Evolutionary conservation across 495 filamentous ascomycete genomes (phyloP), one percentile per base, ranked within the genome.

Genomic region (Podospora appendiculata): DNA sequence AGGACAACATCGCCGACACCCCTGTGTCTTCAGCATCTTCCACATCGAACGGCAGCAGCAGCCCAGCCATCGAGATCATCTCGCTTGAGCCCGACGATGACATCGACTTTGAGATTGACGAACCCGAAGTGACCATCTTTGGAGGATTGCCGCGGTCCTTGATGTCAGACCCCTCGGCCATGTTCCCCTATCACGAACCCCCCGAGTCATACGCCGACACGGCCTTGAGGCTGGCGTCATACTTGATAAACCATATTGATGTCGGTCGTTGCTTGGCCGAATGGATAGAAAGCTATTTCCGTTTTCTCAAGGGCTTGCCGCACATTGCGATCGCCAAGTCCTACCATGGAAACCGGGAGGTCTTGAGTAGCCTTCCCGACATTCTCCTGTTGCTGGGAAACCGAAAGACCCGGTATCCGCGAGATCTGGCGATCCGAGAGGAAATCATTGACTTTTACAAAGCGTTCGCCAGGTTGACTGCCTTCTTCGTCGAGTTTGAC

Each of bases 211-310:
- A 60, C 42, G 57, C 69, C 1, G 71, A 76, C 0, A 69, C 67
- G 6, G 53, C 70, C 14, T 33, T 25, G 45, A 63, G 69, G 19
- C 50, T 75, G 6, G 33, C 52, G 9, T 51, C 56, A 12, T 78
- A 70, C 57, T 61, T 77, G 14, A 55, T 59, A 41, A 69, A 71
- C 45, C 65, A 61, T 70, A 53, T 52, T 66, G 67, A 33, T 51
- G 67, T 69, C 8, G 58, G 74, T 44, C 60, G 59, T 16, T 56
- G 58, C 41, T 34, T 80, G 6, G 57, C 63, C 7, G 54, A 61
- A 1, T 81, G 76, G 75, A 64, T 80, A 11, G 64, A 72, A 12
- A 57, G 49, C 19, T 79, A 68, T 51, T 40, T 78, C 38, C 36
- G 13, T 25, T 71, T 59, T 45, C 59, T 65, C 17, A 55, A 59